These are phyloP conservation scores for Helotiales sp. DNA, from an alignment of 2,329 filamentous ascomycete species.

Conservation along the genomic window DNA sequence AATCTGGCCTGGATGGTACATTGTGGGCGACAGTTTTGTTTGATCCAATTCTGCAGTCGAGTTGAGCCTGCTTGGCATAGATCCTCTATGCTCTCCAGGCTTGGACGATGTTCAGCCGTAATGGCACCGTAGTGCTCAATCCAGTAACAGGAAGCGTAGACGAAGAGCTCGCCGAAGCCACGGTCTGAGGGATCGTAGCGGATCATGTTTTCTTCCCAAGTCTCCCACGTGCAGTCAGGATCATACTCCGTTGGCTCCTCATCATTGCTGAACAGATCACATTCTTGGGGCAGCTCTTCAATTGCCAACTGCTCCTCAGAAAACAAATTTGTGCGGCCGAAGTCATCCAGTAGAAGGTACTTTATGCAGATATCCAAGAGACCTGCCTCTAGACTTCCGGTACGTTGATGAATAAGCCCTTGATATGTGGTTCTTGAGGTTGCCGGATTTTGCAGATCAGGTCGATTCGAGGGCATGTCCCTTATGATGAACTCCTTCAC, in stretches of 20 bases:
- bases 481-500: slow-evolving; percentile 4
- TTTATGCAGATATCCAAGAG: not conserved
- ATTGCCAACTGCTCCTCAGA: slow-evolving; percentile 7
- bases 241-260: not conserved
- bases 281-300: slow-evolving; percentile 7
- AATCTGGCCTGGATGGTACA: slow-evolving; percentile 16
- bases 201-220: slow-evolving; percentile 12
- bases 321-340: not conserved
- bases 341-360: slow-evolving; percentile 2
- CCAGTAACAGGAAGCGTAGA: slow-evolving; percentile 8
- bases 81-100: slow-evolving; percentile 3
- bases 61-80: slow-evolving; percentile 8
- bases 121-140: slow-evolving; percentile 6
- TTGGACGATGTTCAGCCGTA: slow-evolving; percentile 1
- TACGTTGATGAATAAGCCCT: not conserved
- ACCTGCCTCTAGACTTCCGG: not conserved
- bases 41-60: slow-evolving; percentile 12
- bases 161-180: slow-evolving; percentile 5
- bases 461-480: not conserved
- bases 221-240: slow-evolving; percentile 3
- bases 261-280: not conserved
- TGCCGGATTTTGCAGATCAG: not conserved
- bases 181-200: slow-evolving; percentile 4
- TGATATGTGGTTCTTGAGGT: not conserved
- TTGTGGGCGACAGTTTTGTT: slow-evolving; percentile 14